Base-by-base conservation (phyloP, 352 stramenopile species). In the Phytopythium montanum region DNA sequence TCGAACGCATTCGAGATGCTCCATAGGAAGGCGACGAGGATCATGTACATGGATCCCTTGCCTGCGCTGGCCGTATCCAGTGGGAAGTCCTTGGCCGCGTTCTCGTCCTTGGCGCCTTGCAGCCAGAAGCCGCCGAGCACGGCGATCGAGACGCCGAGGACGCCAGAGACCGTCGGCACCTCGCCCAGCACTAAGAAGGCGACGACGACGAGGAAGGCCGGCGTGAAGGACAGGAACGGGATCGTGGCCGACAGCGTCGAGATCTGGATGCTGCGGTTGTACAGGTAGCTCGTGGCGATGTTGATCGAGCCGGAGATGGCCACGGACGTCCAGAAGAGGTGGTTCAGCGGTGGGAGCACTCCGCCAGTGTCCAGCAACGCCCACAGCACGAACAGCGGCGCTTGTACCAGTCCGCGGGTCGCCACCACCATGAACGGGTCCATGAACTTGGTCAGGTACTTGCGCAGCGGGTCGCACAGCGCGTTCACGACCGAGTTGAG, bases 361-460 rank as follows among this genome's bases (percentile, higher is more conserved):
- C 75, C 79, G 9, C 68, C 68, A 4, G 73, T 79, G 56, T 92
- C 81, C 28, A 78, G 49, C 10, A 90, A 49, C 23, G 83, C 81
- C 83, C 83, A 92, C 5, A 78, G 21, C 23, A 79, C 81, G 58
- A 92, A 92, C 0, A 92, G 54, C 34, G 83, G 83, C 55, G 75
- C 83, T 55, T 92, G 83, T 34, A 92, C 69, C 4, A 92, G 68
- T 10, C 83, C 83, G 36, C 83, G 81, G 54, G 75, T 61, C 1
- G 83, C 83, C 31, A 92, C 83, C 23, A 92, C 60, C 64, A 84
- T 79, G 67, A 92, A 92, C 52, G 83, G 83, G 59, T 92, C 80
- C 81, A 92, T 89, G 68, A 88, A 92, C 54, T 71, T 73, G 42
- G 83, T 92, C 65, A 92, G 64, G 59, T 92, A 90, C 76, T 92